Percentiles rank a stretch among this genome's conserved stretches.
These are phyloP conservation scores for Peterozyma xylosa DNA, from an alignment of 805 yeast species.

Conservation along the genomic window DNA sequence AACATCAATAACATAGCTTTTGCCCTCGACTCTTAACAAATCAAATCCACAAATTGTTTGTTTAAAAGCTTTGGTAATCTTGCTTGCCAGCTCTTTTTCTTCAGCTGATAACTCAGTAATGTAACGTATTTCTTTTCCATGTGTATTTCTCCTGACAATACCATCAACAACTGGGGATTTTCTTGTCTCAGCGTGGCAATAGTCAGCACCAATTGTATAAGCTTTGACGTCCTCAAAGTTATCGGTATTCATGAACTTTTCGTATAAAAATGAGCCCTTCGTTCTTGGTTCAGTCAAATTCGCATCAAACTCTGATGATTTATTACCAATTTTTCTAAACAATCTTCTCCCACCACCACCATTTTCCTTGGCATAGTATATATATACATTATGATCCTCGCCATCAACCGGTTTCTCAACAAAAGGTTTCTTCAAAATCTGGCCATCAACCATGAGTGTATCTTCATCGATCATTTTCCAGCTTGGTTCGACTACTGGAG, in stretches of 20 bases:
- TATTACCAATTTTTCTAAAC: slow-evolving; percentile 94
- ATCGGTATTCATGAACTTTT: slow-evolving; percentile 94
- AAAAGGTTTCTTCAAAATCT: slow-evolving; percentile 74
- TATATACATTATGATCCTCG: slow-evolving; percentile 94
- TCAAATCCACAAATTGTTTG: slow-evolving; percentile 98
- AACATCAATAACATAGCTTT: slow-evolving; percentile 91
- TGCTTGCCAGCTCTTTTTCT: slow-evolving; percentile 75
- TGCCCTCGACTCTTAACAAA: slow-evolving; percentile 78
- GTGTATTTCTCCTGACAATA: slow-evolving; percentile 91
- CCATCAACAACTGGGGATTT: slow-evolving; percentile 99
- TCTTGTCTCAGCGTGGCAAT: slow-evolving; percentile 97
- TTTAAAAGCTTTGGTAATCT: slow-evolving; percentile 67
- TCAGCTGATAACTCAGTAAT: slow-evolving; percentile 70
- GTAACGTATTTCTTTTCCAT: slow-evolving; percentile 93
- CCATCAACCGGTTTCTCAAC: slow-evolving; percentile 99
- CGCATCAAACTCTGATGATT: slow-evolving; percentile 93
- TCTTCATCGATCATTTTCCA: slow-evolving; percentile 91
- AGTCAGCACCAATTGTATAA: slow-evolving; percentile 86
- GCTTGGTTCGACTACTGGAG: slow-evolving; percentile 52
- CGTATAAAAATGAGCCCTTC: slow-evolving; percentile 87
- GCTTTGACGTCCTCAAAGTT: slow-evolving; percentile 98
- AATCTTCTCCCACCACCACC: slow-evolving; percentile 98
- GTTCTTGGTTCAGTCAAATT: slow-evolving; percentile 67
- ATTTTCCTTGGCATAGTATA: slow-evolving; percentile 76
- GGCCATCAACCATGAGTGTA: slow-evolving; percentile 69